These are phyloP conservation scores for Boeremia exigua DNA, from an alignment of 2,329 filamentous ascomycete species.

Conservation along the genomic window DNA sequence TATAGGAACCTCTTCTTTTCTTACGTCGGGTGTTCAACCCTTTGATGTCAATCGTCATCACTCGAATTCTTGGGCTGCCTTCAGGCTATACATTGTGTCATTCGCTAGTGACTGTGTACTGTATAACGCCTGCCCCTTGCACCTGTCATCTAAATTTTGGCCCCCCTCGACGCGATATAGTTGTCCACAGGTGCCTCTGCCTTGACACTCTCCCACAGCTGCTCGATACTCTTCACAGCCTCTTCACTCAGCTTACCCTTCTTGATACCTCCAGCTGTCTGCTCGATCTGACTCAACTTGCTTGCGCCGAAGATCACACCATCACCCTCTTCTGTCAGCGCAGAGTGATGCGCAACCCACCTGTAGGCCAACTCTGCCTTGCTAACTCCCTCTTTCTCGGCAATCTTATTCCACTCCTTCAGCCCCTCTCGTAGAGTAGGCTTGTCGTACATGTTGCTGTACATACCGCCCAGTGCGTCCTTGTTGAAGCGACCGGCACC, in stretches of 20 bases:
- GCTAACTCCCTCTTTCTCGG: conserved; percentile 47
- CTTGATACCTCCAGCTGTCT: conserved; percentile 29
- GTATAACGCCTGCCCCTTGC: too few species aligned
- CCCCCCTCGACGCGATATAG: conserved; percentile 6
- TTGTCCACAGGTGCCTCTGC: conserved; percentile 37
- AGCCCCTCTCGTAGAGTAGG: conserved; percentile 46
- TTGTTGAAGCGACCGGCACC: conserved; percentile 41
- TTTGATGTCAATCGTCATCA: not conserved
- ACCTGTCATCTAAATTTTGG: not conserved
- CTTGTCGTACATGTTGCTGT: conserved; percentile 47
- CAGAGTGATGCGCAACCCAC: conserved; percentile 52
- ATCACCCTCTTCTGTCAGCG: conserved; percentile 49
- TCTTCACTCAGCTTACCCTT: conserved; percentile 34
- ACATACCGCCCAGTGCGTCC: conserved; percentile 42
- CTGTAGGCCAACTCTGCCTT: conserved; percentile 53
- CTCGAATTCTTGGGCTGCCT: not conserved
- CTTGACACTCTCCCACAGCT: conserved; percentile 36
- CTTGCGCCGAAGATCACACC: conserved; percentile 52
- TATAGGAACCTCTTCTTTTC: not conserved
- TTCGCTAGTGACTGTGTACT: too few species aligned
- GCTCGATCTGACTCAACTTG: conserved; percentile 32
- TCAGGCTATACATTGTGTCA: not conserved
- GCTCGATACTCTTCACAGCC: conserved; percentile 30
- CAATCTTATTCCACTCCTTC: conserved; percentile 49
- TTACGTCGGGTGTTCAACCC: not conserved